These are phyloP conservation scores for Candida xiaguanensis DNA, from an alignment of 805 yeast species.

Conservation along the genomic window DNA sequence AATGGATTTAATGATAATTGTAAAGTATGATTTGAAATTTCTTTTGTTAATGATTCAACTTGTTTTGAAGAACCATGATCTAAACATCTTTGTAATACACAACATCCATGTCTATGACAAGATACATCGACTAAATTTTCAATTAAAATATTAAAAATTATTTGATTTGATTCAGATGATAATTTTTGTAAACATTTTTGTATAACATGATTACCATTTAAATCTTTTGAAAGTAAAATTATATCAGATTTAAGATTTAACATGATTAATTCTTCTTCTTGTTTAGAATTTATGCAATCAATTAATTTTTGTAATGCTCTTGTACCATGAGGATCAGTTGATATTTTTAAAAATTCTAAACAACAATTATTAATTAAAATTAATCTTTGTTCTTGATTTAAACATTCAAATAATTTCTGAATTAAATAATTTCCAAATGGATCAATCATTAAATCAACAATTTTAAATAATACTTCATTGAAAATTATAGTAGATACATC, in stretches of 20 bases:
- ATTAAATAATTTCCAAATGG: constrained; percentile 97
- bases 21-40: constrained; percentile 66
- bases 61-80: constrained; percentile 81
- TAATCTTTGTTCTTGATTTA: constrained; percentile 65
- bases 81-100: constrained; percentile 91
- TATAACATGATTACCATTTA: constrained; percentile 95
- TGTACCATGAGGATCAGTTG: constrained; percentile 93
- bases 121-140: constrained; percentile 75
- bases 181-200: constrained; percentile 85
- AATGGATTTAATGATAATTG: constrained; percentile 83
- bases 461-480: constrained; percentile 71
- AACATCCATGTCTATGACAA: constrained; percentile 96
- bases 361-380: constrained; percentile 67
- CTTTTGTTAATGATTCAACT: constrained; percentile 59
- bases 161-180: constrained; percentile 66
- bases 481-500: constrained; percentile 72
- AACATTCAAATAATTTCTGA: constrained; percentile 83
- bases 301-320: constrained; percentile 91
- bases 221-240: constrained; percentile 76
- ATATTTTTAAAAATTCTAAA: constrained; percentile 70
- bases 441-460: constrained; percentile 86
- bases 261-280: constrained; percentile 66
- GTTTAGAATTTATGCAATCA: constrained; percentile 69
- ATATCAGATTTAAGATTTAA: constrained; percentile 63
- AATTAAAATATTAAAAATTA: constrained; percentile 84